Conservation (phyloP, 2,329 filamentous ascomycete genomes). For the Aspergillus fumigatiaffinis region DNA sequence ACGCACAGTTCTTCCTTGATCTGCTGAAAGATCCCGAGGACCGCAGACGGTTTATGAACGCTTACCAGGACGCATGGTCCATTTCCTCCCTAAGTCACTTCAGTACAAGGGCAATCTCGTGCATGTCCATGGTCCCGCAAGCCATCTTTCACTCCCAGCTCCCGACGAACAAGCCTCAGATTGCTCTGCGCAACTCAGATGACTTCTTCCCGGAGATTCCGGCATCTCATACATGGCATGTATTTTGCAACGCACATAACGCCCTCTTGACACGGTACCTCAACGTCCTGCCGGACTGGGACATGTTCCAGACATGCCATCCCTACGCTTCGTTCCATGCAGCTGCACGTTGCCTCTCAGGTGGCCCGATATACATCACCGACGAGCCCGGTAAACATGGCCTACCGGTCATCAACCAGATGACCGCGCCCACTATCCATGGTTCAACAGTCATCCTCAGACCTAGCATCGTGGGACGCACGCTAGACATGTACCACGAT, state of each 20-base stretch:
- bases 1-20: conserved; percentile 88
- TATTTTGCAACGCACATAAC: conserved; percentile 93
- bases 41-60: conserved; percentile 66
- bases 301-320: conserved; percentile 68
- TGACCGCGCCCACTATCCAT: conserved; percentile 69
- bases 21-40: conserved; percentile 64
- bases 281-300: conserved; percentile 82
- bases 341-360: conserved; percentile 81
- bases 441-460: conserved; percentile 77
- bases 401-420: conserved; percentile 68
- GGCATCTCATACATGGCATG: conserved; percentile 85
- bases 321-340: conserved; percentile 79
- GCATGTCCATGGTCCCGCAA: conserved; percentile 89
- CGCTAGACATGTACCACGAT: conserved; percentile 67
- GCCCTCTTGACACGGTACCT: conserved; percentile 75
- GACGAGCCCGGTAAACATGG: conserved; percentile 83
- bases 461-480: conserved; percentile 69
- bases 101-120: conserved; percentile 73
- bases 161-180: conserved; percentile 66
- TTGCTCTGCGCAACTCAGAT: conserved; percentile 79
- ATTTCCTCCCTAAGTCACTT: conserved; percentile 75
- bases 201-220: conserved; percentile 84
- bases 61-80: conserved; percentile 84
- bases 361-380: conserved; percentile 91
- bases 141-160: conserved; percentile 82